Base-by-base conservation (phyloP, 805 yeast species). In the Candida caryicola region DNA sequence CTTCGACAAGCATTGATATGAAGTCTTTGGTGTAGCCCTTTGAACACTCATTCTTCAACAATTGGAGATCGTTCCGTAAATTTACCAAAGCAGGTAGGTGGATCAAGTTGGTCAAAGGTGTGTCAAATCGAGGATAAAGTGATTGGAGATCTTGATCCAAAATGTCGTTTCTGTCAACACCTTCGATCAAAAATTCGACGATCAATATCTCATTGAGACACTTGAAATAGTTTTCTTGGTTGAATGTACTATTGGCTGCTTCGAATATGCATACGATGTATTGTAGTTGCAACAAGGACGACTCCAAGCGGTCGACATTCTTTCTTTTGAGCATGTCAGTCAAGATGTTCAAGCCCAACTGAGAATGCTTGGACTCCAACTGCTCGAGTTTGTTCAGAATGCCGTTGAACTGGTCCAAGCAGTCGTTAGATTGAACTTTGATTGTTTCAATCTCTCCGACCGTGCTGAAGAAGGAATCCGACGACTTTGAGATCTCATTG, bases 391-490 rank as follows among this genome's bases (percentile, higher is more conserved):
- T 69, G 0, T 51, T 40, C 26, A 70, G 64, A n/a, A 90, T 60
- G 0, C 55, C 51, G 23, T 71, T 56, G 33, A 82, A 66, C 28
- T 71, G 64, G 4, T 58, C 54, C 0, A 82, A 65, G 17, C 89
- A 74, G 9, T 58, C 55, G 9, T 67, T 61, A 2, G 90, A 77
- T 44, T 75, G 76, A 2, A 59, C 54, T 33, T 81, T 76, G 25
- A 90, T 79, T 5, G 67, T 69, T 50, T 81, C 80, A 40, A 93
- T 74, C 45, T 88, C 95, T 37, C 81, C 86, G 38, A 95, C 66
- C 0, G 96, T 90, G 36, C 79, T 79, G 61, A 89, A 89, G 54
- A 93, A 91, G 5, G 90, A 81, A 37, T 80, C 79, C 0, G 96
- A 86, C 0, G 96, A 84, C 46, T 77, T 76, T 3, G 95, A 83